Conservation (phyloP, 257 asterid genomes). For the Nicotiana obtusifolia region DNA sequence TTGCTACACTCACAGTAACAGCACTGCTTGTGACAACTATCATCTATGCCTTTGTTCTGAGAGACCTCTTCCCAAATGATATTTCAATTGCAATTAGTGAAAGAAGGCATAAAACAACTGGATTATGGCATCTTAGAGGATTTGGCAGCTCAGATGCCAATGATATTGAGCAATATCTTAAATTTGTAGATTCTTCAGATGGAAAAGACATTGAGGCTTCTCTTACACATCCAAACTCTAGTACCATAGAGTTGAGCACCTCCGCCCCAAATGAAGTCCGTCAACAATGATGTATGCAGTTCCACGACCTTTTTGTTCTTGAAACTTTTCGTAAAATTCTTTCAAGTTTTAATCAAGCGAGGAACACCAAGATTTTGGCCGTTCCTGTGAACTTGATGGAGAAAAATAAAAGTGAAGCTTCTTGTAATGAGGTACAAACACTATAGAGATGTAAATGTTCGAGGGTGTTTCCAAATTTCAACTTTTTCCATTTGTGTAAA, state of each 20-base stretch:
- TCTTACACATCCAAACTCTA: background rate
- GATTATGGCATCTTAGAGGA: conserved; percentile 36
- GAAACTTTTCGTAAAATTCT: background rate
- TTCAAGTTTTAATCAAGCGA: conserved; percentile 23
- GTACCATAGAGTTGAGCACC: conserved; percentile 7
- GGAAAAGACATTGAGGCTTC: conserved; percentile 46
- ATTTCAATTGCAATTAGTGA: conserved; percentile 68
- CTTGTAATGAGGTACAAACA: background rate
- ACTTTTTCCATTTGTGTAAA: background rate
- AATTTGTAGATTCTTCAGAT: conserved; percentile 38
- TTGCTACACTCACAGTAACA: conserved; percentile 52
- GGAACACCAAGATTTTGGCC: conserved; percentile 15
- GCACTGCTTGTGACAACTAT: conserved; percentile 52
- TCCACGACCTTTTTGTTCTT: background rate
- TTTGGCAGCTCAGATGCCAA: conserved; percentile 31
- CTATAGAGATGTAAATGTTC: background rate
- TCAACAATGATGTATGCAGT: background rate
- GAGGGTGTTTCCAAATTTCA: background rate
- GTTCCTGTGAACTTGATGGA: conserved; percentile 39
- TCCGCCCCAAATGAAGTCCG: background rate
- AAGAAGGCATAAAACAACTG: conserved; percentile 31
- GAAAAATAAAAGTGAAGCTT: background rate
- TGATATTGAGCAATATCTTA: conserved; percentile 38
- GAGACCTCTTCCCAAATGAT: conserved; percentile 73
- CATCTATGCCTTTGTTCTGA: conserved; percentile 54